phyloP scores from a whole-genome alignment of 345 rosid genomes.

The Limnanthes douglasii region DNA sequence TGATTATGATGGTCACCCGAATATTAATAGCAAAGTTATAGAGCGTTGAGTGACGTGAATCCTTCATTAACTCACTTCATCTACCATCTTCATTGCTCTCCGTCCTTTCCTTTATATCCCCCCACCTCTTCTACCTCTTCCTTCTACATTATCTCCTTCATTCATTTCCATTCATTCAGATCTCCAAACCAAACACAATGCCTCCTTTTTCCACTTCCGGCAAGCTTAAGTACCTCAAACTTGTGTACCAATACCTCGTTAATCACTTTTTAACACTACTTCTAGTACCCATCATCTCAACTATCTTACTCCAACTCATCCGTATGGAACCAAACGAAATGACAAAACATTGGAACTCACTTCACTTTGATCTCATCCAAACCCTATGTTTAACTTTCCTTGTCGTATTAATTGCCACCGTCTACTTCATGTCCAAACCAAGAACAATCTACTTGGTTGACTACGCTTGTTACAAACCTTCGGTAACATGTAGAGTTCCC shows the following conservation, averaged over 20 bases:
- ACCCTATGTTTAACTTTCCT: conserved; percentile 27
- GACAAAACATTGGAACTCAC: conserved; percentile 23
- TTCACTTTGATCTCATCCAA: conserved; percentile 28
- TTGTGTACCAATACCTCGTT: conserved; percentile 55
- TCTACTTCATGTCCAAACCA: conserved; percentile 59
- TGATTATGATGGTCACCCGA: too few species aligned
- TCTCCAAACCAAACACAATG: conserved; percentile 21
- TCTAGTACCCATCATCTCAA: conserved; percentile 33
- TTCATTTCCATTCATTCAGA: not conserved
- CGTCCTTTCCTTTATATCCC: conserved; percentile 14
- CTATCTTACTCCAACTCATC: conserved; percentile 20
- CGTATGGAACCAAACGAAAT: conserved; percentile 43
- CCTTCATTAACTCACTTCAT: conserved; percentile 13
- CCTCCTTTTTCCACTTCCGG: conserved; percentile 38
- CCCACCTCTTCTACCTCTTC: conserved; percentile 1
- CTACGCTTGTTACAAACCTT: conserved; percentile 53
- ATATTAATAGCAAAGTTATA: too few species aligned
- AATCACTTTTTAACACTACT: conserved; percentile 43
- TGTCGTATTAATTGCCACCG: conserved; percentile 25
- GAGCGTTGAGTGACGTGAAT: conserved; percentile 14
- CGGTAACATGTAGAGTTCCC: conserved; percentile 43
- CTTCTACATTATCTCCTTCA: conserved; percentile 5
- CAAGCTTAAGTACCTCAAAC: conserved; percentile 60
- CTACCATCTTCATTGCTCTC: conserved; percentile 7
- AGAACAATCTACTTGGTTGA: conserved; percentile 43